phyloP scores from a whole-genome alignment of 1,284 basidiomycete species.

The Thelephora terrestris region DNA sequence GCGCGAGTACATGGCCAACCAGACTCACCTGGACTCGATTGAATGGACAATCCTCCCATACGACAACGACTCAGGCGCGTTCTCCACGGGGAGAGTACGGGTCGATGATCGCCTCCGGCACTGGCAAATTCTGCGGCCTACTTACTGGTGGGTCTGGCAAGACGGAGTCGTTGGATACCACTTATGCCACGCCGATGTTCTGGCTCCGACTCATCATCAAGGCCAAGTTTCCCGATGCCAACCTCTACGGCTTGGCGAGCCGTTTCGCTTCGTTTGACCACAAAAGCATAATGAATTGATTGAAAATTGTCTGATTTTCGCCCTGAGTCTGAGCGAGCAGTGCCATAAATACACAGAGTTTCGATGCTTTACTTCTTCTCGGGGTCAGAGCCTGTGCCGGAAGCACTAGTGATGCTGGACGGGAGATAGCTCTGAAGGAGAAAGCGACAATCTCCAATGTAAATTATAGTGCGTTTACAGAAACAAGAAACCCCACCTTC shows the following conservation, averaged over 20 bases:
- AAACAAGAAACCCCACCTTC: conserved; percentile 15
- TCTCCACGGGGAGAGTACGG: conserved; percentile 29
- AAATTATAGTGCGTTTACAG: not conserved
- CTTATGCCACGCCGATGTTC: conserved; percentile 23
- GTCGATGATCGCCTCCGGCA: conserved; percentile 19
- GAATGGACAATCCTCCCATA: conserved; percentile 2
- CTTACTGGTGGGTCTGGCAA: conserved; percentile 23
- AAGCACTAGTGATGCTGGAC: not conserved
- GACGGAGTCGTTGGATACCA: conserved; percentile 18
- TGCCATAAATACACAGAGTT: not conserved
- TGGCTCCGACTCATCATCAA: conserved; percentile 23
- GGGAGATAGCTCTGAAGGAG: not conserved
- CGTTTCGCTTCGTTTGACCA: conserved; percentile 21
- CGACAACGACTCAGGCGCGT: conserved; percentile 17
- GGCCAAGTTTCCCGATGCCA: conserved; percentile 16
- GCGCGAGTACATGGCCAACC: no score
- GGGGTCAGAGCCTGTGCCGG: no score
- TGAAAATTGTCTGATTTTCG: no score
- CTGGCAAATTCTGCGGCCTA: conserved; percentile 17
- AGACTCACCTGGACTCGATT: conserved; percentile 4
- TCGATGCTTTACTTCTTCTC: no score
- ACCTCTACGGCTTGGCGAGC: conserved; percentile 16
- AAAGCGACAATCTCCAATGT: not conserved
- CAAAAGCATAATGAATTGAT: conserved; percentile 15
- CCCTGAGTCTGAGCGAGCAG: no score